phyloP scores from a whole-genome alignment of 2,329 filamentous ascomycete genomes.

The Botrytis paeoniae region DNA sequence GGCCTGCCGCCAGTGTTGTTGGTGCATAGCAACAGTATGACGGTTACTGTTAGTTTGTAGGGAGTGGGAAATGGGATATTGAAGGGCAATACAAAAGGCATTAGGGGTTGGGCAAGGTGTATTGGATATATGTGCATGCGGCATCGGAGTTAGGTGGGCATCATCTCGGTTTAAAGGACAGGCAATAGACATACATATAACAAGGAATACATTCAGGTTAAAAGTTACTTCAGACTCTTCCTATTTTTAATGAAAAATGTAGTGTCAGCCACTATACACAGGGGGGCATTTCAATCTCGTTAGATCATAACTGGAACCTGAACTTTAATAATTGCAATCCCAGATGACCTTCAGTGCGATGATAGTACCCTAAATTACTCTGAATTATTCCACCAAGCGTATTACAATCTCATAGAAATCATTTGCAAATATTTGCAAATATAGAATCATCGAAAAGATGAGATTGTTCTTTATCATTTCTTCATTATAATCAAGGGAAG shows the following conservation, averaged over 20 bases:
- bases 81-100: too few relatives aligned
- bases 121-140: neutral
- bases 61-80: neutral
- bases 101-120: too few relatives aligned
- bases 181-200: neutral
- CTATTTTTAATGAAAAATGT: too few relatives aligned
- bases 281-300: neutral
- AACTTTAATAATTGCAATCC: neutral
- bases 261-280: neutral
- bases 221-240: neutral
- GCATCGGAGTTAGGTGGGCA: neutral
- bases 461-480: neutral
- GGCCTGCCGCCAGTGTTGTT: conserved; percentile 25
- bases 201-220: neutral
- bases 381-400: neutral
- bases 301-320: neutral
- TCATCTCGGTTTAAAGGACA: neutral
- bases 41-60: conserved; percentile 27
- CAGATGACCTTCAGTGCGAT: neutral
- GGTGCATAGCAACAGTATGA: conserved; percentile 29
- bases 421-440: neutral
- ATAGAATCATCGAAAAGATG: neutral
- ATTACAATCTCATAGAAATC: neutral
- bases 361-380: neutral
- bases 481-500: neutral